Evolutionary conservation across 83 land plant species (phyloP).

Genomic region (Diphasiastrum complanatum): DNA sequence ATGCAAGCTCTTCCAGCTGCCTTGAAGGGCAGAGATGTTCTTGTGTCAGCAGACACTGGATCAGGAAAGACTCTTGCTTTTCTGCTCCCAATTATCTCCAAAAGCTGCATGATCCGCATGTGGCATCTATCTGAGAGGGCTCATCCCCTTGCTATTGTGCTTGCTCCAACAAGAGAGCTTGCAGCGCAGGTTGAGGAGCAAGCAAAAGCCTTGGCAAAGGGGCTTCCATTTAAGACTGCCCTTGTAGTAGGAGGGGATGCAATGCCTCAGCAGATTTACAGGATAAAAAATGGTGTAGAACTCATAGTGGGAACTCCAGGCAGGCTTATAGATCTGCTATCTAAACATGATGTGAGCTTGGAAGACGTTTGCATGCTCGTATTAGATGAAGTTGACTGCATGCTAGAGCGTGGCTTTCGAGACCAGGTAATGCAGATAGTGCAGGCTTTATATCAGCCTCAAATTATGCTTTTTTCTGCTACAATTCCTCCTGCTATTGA

Average conservation of each 20-base stretch:
- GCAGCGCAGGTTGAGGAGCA: slow-evolving; percentile 87
- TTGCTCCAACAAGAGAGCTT: slow-evolving; percentile 92
- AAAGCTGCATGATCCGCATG: slow-evolving; percentile 33
- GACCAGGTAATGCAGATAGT: slow-evolving; percentile 85
- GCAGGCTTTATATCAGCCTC: slow-evolving; percentile 64
- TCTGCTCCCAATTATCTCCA: slow-evolving; percentile 57
- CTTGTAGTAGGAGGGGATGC: slow-evolving; percentile 88
- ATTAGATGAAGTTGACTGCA: slow-evolving; percentile 84
- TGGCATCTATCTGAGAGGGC: slow-evolving; percentile 18
- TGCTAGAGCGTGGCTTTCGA: slow-evolving; percentile 75
- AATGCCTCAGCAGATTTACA: slow-evolving; percentile 63
- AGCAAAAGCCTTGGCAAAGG: slow-evolving; percentile 69
- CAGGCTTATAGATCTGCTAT: slow-evolving; percentile 67
- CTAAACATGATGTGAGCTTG: slow-evolving; percentile 52
- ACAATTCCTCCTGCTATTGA: slow-evolving; percentile 63
- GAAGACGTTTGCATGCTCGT: slow-evolving; percentile 57
- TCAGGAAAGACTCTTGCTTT: slow-evolving; percentile 82
- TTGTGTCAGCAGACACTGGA: slow-evolving; percentile 80
- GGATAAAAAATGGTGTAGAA: slow-evolving; percentile 76
- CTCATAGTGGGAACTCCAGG: slow-evolving; percentile 84
- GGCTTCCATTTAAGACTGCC: slow-evolving; percentile 75
- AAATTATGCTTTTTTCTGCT: slow-evolving; percentile 78
- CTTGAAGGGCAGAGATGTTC: slow-evolving; percentile 41
- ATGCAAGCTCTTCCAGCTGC: slow-evolving; percentile 90
- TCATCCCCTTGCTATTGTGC: slow-evolving; percentile 67